A percentile compares a stretch with the other conserved stretches of the same genome.
These are phyloP conservation scores for Colletotrichum sp. DNA, from an alignment of 2,329 filamentous ascomycete genomes.

Conservation along the genomic window DNA sequence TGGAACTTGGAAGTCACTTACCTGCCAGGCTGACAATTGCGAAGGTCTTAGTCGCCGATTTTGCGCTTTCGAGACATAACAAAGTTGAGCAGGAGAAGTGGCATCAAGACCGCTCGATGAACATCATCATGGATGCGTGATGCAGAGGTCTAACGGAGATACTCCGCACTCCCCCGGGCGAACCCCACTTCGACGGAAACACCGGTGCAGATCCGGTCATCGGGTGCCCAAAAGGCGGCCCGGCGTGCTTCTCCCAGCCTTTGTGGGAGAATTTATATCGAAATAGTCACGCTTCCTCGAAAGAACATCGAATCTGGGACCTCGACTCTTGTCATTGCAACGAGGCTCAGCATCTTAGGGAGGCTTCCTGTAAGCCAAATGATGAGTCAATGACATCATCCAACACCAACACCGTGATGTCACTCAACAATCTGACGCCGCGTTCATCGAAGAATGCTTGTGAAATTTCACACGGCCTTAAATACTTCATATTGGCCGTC, in stretches of 20 bases:
- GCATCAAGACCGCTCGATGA: background rate
- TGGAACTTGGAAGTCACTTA: background rate
- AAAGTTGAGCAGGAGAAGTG: background rate
- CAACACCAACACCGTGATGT: background rate
- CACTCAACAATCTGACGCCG: background rate
- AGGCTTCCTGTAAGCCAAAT: background rate
- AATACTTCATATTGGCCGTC: background rate
- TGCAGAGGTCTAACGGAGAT: background rate
- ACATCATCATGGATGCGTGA: background rate
- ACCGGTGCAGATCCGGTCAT: background rate
- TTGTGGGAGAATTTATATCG: background rate
- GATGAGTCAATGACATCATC: background rate
- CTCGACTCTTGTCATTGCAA: too few species aligned
- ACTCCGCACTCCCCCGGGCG: background rate
- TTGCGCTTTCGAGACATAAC: background rate
- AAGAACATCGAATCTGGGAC: fast-evolving
- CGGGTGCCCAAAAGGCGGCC: background rate
- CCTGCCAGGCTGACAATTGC: too few species aligned
- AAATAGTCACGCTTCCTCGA: background rate
- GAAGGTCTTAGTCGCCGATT: background rate
- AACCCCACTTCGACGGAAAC: background rate
- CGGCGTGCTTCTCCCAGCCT: background rate
- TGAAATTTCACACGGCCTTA: background rate
- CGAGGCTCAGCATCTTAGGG: background rate
- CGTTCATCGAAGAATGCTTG: background rate